Conservation (phyloP, 192 early-diverging fungal genomes). For the Paraglomus brasilianum region DNA sequence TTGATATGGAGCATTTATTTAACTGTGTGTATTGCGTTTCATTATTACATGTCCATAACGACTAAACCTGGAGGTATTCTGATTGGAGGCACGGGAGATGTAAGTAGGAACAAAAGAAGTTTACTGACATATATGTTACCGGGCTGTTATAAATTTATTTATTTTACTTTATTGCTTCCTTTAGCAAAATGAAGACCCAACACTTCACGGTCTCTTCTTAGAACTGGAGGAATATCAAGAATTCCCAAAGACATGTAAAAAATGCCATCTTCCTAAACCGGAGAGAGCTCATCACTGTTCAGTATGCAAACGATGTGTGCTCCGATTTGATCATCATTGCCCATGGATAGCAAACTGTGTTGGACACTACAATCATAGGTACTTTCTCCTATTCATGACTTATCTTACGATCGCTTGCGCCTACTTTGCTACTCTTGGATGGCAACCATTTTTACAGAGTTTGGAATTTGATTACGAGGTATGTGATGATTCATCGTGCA, state of each 20-base stretch:
- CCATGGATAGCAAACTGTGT: slow-evolving; percentile 85
- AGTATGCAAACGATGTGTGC: slow-evolving; percentile 69
- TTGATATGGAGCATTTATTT: slow-evolving; percentile 45
- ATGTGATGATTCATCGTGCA: slow-evolving; percentile 10
- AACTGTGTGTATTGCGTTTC: slow-evolving; percentile 51
- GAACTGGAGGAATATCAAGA: slow-evolving; percentile 50
- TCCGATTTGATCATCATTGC: slow-evolving; percentile 79
- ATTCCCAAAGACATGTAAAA: slow-evolving; percentile 39
- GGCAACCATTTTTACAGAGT: slow-evolving; percentile 47
- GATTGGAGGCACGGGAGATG: slow-evolving; percentile 32
- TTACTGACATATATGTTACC: neutral
- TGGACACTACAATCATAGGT: slow-evolving; percentile 72
- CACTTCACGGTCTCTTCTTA: slow-evolving; percentile 43
- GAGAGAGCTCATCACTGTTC: slow-evolving; percentile 82
- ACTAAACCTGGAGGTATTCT: slow-evolving; percentile 52
- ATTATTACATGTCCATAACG: slow-evolving; percentile 57
- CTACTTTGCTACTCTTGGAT: slow-evolving; percentile 49
- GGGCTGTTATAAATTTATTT: neutral
- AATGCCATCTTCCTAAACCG: slow-evolving; percentile 65
- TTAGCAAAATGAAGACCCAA: slow-evolving; percentile 39
- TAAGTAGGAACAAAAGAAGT: slow-evolving; percentile 25
- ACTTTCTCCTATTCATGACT: slow-evolving; percentile 71
- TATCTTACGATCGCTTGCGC: slow-evolving; percentile 49
- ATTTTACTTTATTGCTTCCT: neutral
- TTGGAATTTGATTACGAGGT: slow-evolving; percentile 45